Conservation (phyloP, 805 yeast species). For the Candida fluviatilis region DNA sequence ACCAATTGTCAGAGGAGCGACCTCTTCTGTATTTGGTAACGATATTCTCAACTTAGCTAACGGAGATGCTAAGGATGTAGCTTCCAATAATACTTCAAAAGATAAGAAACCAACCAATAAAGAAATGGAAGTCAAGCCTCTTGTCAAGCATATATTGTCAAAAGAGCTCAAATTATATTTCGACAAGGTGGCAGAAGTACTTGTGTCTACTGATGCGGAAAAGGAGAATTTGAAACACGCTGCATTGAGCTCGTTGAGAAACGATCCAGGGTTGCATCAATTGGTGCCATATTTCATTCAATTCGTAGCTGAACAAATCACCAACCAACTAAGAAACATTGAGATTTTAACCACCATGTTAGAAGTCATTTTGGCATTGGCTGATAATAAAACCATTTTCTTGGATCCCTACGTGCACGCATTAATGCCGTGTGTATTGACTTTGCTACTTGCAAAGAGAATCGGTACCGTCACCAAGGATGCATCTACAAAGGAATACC, state of each 20-base stretch:
- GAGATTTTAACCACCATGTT: slow-evolving; percentile 76
- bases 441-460: slow-evolving; percentile 82
- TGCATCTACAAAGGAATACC: slow-evolving; percentile 25
- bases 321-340: slow-evolving; percentile 76
- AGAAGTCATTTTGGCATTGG: slow-evolving; percentile 80
- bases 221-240: slow-evolving; percentile 63
- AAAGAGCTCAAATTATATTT: slow-evolving; percentile 92
- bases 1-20: slow-evolving; percentile 80
- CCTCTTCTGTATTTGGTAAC: slow-evolving; percentile 41
- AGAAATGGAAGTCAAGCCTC: slow-evolving; percentile 70
- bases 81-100: slow-evolving; percentile 6
- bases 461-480: slow-evolving; percentile 56
- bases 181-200: slow-evolving; percentile 81
- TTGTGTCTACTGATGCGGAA: slow-evolving; percentile 54
- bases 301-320: slow-evolving; percentile 91
- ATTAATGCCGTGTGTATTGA: slow-evolving; percentile 92
- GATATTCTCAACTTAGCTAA: slow-evolving; percentile 33
- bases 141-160: slow-evolving; percentile 92
- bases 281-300: slow-evolving; percentile 94
- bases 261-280: slow-evolving; percentile 96
- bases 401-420: slow-evolving; percentile 96
- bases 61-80: slow-evolving; percentile 10
- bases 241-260: slow-evolving; percentile 77
- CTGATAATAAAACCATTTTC: slow-evolving; percentile 79
- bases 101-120: slow-evolving; percentile 33